Percentiles rank a stretch among this genome's conserved stretches.
These are phyloP conservation scores for Tricholomella constricta DNA, from an alignment of 768 basidiomycete species.

Conservation along the genomic window DNA sequence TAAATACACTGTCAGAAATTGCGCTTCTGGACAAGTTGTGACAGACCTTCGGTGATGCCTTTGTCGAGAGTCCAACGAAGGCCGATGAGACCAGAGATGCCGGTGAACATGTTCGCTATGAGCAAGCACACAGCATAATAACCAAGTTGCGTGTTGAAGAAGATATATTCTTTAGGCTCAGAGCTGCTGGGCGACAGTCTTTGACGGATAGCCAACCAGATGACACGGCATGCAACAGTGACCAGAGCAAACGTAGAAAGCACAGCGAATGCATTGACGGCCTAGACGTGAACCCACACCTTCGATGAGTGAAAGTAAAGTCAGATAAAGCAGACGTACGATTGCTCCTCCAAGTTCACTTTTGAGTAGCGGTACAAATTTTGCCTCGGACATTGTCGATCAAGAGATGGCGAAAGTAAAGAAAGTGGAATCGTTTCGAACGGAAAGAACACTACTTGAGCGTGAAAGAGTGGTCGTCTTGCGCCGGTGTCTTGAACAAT, in stretches of 20 bases:
- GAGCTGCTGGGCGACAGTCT: slow-evolving; percentile 25
- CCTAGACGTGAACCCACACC: slow-evolving; percentile 25
- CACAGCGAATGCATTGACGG: slow-evolving; percentile 53
- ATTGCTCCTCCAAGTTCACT: slow-evolving; percentile 38
- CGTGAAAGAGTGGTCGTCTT: slow-evolving; percentile 36
- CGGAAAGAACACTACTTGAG: slow-evolving; percentile 11
- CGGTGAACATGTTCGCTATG: slow-evolving; percentile 55
- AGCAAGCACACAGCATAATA: slow-evolving; percentile 67
- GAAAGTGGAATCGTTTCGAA: slow-evolving; percentile 9
- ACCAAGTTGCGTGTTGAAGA: slow-evolving; percentile 74
- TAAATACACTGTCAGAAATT: slow-evolving; percentile 2
- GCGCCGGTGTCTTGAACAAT: slow-evolving; percentile 32
- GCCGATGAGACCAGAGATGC: slow-evolving; percentile 54
- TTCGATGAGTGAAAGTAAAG: neutral
- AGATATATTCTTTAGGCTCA: slow-evolving; percentile 50
- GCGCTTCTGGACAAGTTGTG: neutral
- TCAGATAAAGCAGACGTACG: slow-evolving; percentile 28
- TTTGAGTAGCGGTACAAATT: slow-evolving; percentile 32
- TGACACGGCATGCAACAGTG: slow-evolving; percentile 48
- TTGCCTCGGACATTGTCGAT: slow-evolving; percentile 16
- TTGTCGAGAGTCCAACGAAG: slow-evolving; percentile 48
- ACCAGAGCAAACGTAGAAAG: slow-evolving; percentile 55
- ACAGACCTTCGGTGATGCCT: slow-evolving; percentile 52
- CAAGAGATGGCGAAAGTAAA: slow-evolving; percentile 1
- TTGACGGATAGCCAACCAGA: slow-evolving; percentile 46